Evolutionary conservation across 169 alveolate species (phyloP).

Genomic region (Plasmodium vivax): DNA sequence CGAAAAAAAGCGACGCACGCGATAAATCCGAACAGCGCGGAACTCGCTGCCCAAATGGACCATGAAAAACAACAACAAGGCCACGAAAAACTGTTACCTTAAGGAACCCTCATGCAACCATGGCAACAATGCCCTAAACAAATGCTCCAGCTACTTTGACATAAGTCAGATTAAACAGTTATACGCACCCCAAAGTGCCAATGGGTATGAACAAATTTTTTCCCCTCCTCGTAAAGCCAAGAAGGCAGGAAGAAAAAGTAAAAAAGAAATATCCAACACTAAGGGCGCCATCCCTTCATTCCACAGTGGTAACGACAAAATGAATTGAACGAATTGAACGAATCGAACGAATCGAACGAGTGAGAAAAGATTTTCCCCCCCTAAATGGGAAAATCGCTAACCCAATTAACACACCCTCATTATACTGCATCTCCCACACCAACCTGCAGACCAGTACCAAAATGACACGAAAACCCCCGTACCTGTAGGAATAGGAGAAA

Average conservation of each 20-base stretch:
- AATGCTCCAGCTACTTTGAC: conserved; percentile 42
- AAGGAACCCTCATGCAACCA: not conserved
- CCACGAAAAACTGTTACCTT: not conserved
- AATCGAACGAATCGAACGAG: not conserved
- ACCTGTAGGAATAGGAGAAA: not conserved
- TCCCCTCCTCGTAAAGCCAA: not conserved
- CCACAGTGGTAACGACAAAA: conserved; percentile 7
- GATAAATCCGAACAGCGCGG: not conserved
- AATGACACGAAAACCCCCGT: not conserved
- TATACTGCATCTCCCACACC: not conserved
- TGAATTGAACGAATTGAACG: not conserved
- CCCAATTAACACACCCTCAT: not conserved
- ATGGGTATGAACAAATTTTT: conserved; percentile 51
- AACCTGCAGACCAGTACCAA: not conserved
- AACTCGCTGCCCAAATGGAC: not conserved
- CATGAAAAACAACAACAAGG: conserved; percentile 38
- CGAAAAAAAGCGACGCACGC: not conserved
- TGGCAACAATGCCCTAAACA: conserved; percentile 16
- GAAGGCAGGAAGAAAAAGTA: conserved; percentile 10
- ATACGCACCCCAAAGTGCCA: not conserved
- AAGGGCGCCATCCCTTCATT: not conserved
- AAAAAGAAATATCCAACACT: conserved; percentile 1
- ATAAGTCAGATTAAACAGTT: conserved; percentile 30
- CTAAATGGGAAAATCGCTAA: not conserved
- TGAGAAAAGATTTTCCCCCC: no score